These are phyloP conservation scores for Polychaeton citri DNA, from an alignment of 2,329 filamentous ascomycete genomes.

Conservation along the genomic window DNA sequence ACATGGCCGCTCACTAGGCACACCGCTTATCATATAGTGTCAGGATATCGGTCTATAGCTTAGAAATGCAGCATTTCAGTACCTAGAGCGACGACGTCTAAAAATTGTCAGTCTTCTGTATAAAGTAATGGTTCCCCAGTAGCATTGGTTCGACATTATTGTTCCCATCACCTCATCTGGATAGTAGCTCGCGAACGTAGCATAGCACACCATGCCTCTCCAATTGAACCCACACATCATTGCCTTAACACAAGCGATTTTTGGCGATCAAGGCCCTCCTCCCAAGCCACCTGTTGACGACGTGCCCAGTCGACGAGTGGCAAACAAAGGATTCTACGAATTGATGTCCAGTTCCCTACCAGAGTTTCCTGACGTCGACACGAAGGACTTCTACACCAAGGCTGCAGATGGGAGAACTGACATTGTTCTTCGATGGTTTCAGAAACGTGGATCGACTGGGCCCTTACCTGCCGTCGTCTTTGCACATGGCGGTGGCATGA, in stretches of 20 bases:
- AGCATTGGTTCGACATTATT: background rate
- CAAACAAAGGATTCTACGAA: constrained; percentile 3
- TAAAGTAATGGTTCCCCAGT: no score
- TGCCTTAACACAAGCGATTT: background rate
- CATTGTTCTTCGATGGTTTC: constrained; percentile 11
- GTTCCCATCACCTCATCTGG: background rate
- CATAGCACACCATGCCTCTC: background rate
- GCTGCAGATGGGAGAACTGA: constrained; percentile 7
- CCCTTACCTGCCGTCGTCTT: constrained; percentile 20
- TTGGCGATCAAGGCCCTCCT: background rate
- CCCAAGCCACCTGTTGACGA: constrained; percentile 5
- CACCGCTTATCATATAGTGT: no score
- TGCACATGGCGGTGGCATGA: constrained; percentile 32
- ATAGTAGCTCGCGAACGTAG: background rate
- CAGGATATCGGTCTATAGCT: no score
- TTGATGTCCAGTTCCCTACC: constrained; percentile 2
- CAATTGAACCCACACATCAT: background rate
- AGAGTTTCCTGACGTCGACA: constrained; percentile 5
- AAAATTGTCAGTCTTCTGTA: no score
- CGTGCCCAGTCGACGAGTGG: constrained; percentile 5
- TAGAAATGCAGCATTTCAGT: no score
- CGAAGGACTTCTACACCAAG: constrained; percentile 7
- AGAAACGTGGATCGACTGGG: constrained; percentile 4
- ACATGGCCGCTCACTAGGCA: no score
- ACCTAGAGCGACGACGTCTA: no score